phyloP scores from a whole-genome alignment of 2,329 filamentous ascomycete species.

The Aspergillus pseudoglaucus region DNA sequence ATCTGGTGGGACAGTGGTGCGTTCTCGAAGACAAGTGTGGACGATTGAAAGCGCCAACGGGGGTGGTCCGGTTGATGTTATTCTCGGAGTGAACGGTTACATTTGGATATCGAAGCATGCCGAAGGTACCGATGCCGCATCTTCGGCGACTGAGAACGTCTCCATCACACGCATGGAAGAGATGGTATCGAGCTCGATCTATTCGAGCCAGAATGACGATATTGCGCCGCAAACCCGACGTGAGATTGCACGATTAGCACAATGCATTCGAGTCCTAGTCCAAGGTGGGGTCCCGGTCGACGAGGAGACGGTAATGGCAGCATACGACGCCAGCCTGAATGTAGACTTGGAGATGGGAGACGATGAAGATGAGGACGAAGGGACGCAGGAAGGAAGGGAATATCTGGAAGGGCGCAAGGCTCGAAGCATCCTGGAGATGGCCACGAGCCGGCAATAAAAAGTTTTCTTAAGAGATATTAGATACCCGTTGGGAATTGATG shows the following conservation, averaged over 20 bases:
- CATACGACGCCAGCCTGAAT: slow-evolving; percentile 76
- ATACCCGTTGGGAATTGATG: slow-evolving; percentile 4
- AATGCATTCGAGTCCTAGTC: slow-evolving; percentile 75
- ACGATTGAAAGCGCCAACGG: slow-evolving; percentile 53
- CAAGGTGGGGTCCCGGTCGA: slow-evolving; percentile 79
- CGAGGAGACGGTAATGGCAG: slow-evolving; percentile 76
- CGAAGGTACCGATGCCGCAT: slow-evolving; percentile 43
- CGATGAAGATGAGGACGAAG: slow-evolving; percentile 30
- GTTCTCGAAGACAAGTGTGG: slow-evolving; percentile 80
- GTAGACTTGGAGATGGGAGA: slow-evolving; percentile 44
- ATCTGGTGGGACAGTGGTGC: slow-evolving; percentile 51
- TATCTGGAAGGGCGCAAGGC: slow-evolving; percentile 38
- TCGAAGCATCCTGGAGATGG: slow-evolving; percentile 30
- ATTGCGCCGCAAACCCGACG: slow-evolving; percentile 70
- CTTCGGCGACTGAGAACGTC: slow-evolving; percentile 45
- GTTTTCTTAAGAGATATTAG: slow-evolving; percentile 1
- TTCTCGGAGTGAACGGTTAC: slow-evolving; percentile 92
- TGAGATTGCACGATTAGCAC: slow-evolving; percentile 79
- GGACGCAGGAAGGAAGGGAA: slow-evolving; percentile 30
- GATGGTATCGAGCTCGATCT: slow-evolving; percentile 74
- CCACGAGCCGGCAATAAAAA: slow-evolving; percentile 12
- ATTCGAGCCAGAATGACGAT: slow-evolving; percentile 89
- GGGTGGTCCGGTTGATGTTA: slow-evolving; percentile 64
- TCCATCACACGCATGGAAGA: slow-evolving; percentile 84
- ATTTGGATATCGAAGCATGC: slow-evolving; percentile 89